Base-by-base conservation (phyloP, 1,284 basidiomycete genomes). In the Volvariella surrecta region DNA sequence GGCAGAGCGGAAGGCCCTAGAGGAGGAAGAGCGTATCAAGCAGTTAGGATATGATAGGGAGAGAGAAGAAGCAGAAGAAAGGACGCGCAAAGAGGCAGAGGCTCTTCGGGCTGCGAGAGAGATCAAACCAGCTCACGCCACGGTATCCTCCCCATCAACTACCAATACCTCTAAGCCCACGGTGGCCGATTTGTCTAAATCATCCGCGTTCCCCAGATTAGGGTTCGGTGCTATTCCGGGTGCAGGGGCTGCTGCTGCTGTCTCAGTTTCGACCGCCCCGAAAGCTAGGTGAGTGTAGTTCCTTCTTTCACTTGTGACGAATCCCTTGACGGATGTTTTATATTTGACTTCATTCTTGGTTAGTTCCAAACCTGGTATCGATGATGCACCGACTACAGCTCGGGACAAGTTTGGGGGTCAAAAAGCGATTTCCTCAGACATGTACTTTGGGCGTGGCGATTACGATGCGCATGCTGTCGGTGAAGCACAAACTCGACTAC, bases 341-440 rank as follows among this genome's bases (percentile, higher is more conserved):
- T 28, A 6, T 28, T 11, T 28, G 6, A 40, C 13, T 39, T 18
- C 34, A 11, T 30, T 41, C 22, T 31, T 42, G 32, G 39, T 30
- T 31, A 61, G 57, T 34, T 50, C 49, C 15, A 47, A 61, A 4
- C 51, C 70, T 3, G 58, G 61, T 0, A 57, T 54, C 13, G 84
- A 81, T 41, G 82, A 89, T 40, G 73, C 85, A 40, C 78, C 82
- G 1, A 90, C 78, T 10, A 81, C 79, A 19, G 95, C 96, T 1
- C 79, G 93, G 49, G 84, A 92, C 19, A 91, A 91, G 56, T 99
- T 99, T 59, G 89, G 90, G 1, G 66, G 58, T 50, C 95, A 98
- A 60, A 99, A 98, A 62, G 89, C 76, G 40, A 97, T 99, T 60
- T 96, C 92, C 3, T 95, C 90, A 1, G 96, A 99, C 60, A 93